phyloP scores from a whole-genome alignment of 148 eudicot genomes.

The Fagopyrum homotropicum region DNA sequence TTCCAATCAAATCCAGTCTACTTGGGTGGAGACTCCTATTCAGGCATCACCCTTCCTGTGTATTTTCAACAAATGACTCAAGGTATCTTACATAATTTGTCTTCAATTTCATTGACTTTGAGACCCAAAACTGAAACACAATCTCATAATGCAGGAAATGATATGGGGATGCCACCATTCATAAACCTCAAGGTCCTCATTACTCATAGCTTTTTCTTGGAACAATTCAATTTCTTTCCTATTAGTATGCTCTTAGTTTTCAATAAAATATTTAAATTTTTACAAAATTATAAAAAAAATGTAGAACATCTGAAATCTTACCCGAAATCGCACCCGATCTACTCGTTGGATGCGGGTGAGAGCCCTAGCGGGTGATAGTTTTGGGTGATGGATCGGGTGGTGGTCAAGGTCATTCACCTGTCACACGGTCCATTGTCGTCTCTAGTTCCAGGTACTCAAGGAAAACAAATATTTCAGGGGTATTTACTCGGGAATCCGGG shows the following conservation, averaged over 20 bases:
- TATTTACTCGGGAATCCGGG: constrained; percentile 34
- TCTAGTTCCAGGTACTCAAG: background rate
- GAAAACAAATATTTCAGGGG: constrained; percentile 19
- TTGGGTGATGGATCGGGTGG: too few species aligned
- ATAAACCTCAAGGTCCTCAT: constrained; percentile 43
- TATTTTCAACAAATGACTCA: constrained; percentile 23
- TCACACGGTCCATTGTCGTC: too few species aligned
- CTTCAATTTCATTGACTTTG: background rate
- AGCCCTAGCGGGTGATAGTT: too few species aligned
- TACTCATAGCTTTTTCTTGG: background rate
- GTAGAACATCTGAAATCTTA: too few species aligned
- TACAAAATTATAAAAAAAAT: too few species aligned
- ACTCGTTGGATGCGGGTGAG: too few species aligned
- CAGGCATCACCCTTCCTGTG: constrained; percentile 46
- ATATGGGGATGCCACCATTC: constrained; percentile 26
- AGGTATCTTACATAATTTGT: constrained; percentile 15
- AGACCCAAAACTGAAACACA: too few species aligned
- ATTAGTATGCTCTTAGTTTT: too few species aligned
- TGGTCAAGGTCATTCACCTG: too few species aligned
- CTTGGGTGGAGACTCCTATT: constrained; percentile 64
- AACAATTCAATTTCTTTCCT: background rate
- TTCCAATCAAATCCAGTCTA: constrained; percentile 43
- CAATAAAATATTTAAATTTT: too few species aligned
- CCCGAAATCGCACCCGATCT: too few species aligned
- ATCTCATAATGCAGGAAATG: constrained; percentile 42